Evolutionary conservation across 176 grass and related monocot species (phyloP).

Genomic region (Zea luxurians): DNA sequence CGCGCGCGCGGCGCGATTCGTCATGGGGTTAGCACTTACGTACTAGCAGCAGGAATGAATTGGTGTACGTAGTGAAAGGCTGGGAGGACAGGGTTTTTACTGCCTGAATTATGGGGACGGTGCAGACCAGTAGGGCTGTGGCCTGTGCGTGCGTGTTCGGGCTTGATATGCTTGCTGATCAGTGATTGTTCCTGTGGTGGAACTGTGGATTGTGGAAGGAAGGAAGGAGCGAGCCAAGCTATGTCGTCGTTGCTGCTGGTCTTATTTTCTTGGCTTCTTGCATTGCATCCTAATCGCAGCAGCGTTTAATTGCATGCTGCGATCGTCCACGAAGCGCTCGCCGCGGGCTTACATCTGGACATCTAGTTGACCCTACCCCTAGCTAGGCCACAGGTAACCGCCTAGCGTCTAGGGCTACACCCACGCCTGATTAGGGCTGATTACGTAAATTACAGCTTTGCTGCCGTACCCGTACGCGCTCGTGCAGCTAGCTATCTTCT

Average conservation of each 20-base stretch:
- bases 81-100: neutral
- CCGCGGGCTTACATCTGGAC: constrained; percentile 33
- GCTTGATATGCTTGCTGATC: neutral
- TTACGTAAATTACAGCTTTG: constrained; percentile 23
- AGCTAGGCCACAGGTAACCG: constrained; percentile 5
- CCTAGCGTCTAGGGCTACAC: constrained; percentile 1
- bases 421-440: constrained; percentile 32
- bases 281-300: neutral
- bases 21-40: neutral
- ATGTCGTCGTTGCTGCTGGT: too few relatives aligned
- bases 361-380: neutral
- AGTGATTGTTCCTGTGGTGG: neutral
- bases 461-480: neutral
- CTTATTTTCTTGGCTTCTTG: neutral
- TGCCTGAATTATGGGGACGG: constrained; percentile 6
- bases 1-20: neutral
- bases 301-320: constrained; percentile 25
- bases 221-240: too few relatives aligned
- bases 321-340: constrained; percentile 24
- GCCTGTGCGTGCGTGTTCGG: neutral
- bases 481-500: constrained; percentile 22
- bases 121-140: neutral
- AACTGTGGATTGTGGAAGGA: too few relatives aligned
- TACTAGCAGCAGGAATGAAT: neutral
- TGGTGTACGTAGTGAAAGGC: neutral